phyloP scores from a whole-genome alignment of 306 rosid genomes.

The Lagenaria siceraria region DNA sequence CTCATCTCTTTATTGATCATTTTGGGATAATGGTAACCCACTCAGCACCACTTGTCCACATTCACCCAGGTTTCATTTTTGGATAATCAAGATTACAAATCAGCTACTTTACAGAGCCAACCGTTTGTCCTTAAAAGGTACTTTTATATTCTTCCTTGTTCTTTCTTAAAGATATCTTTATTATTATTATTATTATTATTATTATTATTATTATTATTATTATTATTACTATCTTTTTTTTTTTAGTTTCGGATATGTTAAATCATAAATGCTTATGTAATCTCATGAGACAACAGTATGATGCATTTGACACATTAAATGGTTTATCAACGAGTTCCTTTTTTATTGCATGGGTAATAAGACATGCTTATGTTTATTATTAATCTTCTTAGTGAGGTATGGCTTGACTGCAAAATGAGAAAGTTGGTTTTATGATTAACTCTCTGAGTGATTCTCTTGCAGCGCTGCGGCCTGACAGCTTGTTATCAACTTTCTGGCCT shows the following conservation, averaged over 20 bases:
- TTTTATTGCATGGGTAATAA: not conserved
- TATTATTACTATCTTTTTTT: too few relatives aligned
- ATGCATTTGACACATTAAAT: not conserved
- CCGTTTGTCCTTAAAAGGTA: constrained; percentile 52
- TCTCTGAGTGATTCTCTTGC: not conserved
- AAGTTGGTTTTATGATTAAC: not conserved
- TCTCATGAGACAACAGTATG: not conserved
- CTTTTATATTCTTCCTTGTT: not conserved
- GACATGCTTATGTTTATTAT: not conserved
- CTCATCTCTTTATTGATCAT: not conserved
- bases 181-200: too few relatives aligned
- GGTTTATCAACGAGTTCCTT: not conserved
- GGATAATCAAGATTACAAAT: constrained; percentile 37
- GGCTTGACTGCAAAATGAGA: not conserved
- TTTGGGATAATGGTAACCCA: not conserved
- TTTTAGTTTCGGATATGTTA: not conserved
- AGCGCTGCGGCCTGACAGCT: not conserved
- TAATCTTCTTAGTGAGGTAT: not conserved
- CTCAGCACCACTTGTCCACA: not conserved
- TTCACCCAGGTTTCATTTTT: constrained; percentile 34
- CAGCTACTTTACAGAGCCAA: constrained; percentile 27
- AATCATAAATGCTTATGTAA: not conserved
- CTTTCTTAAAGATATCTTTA: not conserved
- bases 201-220: too few relatives aligned
- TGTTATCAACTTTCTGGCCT: not conserved